Evolutionary conservation across 257 asterid species (phyloP), one percentile per base, ranked within the genome.

Genomic region (Phtheirospermum japonicum): DNA sequence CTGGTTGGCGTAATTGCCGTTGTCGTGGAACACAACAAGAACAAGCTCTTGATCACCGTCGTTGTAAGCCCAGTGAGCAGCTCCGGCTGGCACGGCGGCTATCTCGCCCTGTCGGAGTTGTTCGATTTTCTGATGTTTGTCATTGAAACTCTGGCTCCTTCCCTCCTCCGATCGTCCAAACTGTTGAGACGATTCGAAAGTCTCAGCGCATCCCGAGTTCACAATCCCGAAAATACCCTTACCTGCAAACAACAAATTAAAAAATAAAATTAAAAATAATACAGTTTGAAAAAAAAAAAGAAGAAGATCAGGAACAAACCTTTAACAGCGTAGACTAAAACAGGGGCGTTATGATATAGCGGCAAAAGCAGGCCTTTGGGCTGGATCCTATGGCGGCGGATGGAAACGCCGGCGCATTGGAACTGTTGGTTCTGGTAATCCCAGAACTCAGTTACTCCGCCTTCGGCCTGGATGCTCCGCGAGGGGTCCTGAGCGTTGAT

Each of bases 141-240:
- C 88, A 4, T 55, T 63, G 63, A 73, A 72, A 13, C 73, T 67
- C 68, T 51, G 73, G 20, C 71, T 62, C 36, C 80, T 64, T 32
- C 33, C 63, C 54, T 56, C 66, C 62, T 57, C 17, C 13, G 51
- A 56, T 3, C 65, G 31, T 12, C 69, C 63, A 0, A 64, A 17
- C 48, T 57, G 57, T 46, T 75, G 82, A 5, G 83, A 71, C 0
- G 85, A 69, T 18, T 75, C 84, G 69, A 23, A 84, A 0, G 92
- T 82, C 61, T 82, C 85, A 0, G 90, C 80, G 53, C 90, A 81
- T 5, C 90, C 87, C 30, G 87, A 75, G 6, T 70, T 6, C 69
- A 65, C 2, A 3, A 66, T 49, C 45, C 84, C 84, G 2, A 53
- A 16, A 10, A 68, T 23, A 12, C 84, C 88, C 68, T 65, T 40